Evolutionary conservation across 1,139 yeast genomes (phyloP).

Genomic region (Yamadazyma mexicana): DNA sequence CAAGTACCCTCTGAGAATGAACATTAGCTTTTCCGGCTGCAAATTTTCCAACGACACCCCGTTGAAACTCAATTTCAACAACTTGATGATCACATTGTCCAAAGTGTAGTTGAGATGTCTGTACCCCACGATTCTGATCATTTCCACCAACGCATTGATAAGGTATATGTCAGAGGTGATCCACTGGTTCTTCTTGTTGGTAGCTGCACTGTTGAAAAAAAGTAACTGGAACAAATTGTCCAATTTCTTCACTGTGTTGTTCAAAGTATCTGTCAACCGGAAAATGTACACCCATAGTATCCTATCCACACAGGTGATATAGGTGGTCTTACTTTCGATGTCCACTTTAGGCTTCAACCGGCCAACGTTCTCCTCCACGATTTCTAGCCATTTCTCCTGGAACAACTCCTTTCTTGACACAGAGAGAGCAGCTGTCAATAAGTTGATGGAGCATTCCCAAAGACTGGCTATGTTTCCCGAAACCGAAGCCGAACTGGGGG

Average conservation of each 20-base stretch:
- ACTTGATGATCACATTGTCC: slow-evolving; percentile 71
- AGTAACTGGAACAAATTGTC: slow-evolving; percentile 54
- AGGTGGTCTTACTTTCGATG: slow-evolving; percentile 58
- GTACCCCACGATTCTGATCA: slow-evolving; percentile 74
- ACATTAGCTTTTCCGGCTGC: slow-evolving; percentile 66
- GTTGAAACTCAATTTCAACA: slow-evolving; percentile 56
- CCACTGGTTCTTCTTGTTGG: slow-evolving; percentile 70
- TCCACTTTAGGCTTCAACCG: slow-evolving; percentile 41
- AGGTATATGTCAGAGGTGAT: slow-evolving; percentile 60
- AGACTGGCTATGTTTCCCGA: slow-evolving; percentile 32
- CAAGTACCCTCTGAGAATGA: slow-evolving; percentile 72
- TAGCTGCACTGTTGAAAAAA: slow-evolving; percentile 44
- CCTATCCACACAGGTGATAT: slow-evolving; percentile 67
- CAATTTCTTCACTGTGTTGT: slow-evolving; percentile 69
- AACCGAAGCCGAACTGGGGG: slow-evolving; percentile 11
- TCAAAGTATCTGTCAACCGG: slow-evolving; percentile 84
- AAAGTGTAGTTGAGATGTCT: slow-evolving; percentile 77
- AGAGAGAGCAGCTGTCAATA: slow-evolving; percentile 73
- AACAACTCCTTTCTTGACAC: slow-evolving; percentile 83
- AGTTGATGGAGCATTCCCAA: slow-evolving; percentile 73
- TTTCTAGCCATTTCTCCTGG: slow-evolving; percentile 67
- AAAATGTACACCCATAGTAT: slow-evolving; percentile 87
- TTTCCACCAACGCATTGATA: slow-evolving; percentile 65
- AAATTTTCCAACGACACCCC: slow-evolving; percentile 59
- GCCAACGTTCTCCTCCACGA: slow-evolving; percentile 54